Base-by-base conservation (phyloP, 495 filamentous ascomycete genomes). In the Xylaria flabelliformis region DNA sequence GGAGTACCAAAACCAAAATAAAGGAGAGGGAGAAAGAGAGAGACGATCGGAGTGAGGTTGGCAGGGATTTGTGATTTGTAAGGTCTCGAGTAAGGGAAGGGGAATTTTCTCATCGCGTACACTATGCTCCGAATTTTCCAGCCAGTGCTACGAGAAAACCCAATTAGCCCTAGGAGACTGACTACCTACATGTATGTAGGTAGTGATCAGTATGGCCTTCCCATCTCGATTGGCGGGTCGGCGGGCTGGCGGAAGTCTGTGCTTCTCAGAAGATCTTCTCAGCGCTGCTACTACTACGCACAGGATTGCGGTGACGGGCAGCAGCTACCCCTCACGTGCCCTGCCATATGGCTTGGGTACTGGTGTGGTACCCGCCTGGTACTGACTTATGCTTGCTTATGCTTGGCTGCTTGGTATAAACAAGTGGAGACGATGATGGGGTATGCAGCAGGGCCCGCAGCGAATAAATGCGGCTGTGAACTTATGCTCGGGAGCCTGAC, bases 271-370 rank as follows among this genome's bases (percentile, higher is more conserved):
- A n/a, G 50, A 26, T 53, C 10, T 5, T 5, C 50, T 10, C 21
- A 53, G 50, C 50, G 13, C 50, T 48, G 44, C 44, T 19, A 48
- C 50, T 48, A 17, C 44, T 19, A 48, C 44, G 15, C 12, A 17
- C 42, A 15, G 61, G 63, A 24, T 62, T 29, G 36, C 59, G 48
- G 69, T 63, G 63, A 68, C 64, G 70, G 56, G 53, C 70, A 72
- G 48, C 61, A 61, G 29, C 26, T 15, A 34, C 64, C 64, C 63
- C 50, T 72, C 70, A 72, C 70, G 70, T 72, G 70, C n/a, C 36
- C 19, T 51, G 58, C 26, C 29, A 39, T 41, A 26, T n/a, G 50
- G 48, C 21, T 56, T 62, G 42, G n/a, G 5, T 13, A 6, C 15
- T 21, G 59, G n/a, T 24, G 29, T 24, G 5, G 48, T 39, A 39